A percentile compares a stretch with the other conserved stretches of the same genome.
phyloP scores from a whole-genome alignment of 2,329 filamentous ascomycete species.

The Keithomyces neogunnii region DNA sequence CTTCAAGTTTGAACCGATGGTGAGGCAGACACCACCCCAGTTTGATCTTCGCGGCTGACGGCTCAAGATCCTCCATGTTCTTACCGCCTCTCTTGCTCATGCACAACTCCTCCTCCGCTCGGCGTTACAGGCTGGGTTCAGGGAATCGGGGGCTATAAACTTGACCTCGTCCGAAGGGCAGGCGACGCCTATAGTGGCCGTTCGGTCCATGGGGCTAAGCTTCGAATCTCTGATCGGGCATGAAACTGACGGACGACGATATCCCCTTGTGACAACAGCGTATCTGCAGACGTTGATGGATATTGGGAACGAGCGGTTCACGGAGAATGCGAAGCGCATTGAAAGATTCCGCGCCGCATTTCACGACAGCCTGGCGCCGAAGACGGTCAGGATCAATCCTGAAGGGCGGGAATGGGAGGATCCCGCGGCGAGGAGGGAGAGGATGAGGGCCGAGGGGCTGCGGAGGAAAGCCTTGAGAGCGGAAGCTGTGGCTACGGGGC shows the following conservation, averaged over 20 bases:
- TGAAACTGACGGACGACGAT: conserved; percentile 26
- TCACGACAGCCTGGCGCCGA: conserved; percentile 16
- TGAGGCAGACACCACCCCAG: conserved; percentile 38
- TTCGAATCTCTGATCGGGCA: conserved; percentile 75
- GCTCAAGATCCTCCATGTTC: conserved; percentile 74
- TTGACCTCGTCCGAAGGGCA: conserved; percentile 32
- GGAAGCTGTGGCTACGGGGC: conserved; percentile 1
- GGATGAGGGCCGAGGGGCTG: conserved; percentile 52
- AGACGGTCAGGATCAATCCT: conserved; percentile 17
- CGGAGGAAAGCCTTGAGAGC: conserved; percentile 35
- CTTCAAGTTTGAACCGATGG: conserved; percentile 94
- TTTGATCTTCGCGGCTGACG: not conserved
- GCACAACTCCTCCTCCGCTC: conserved; percentile 70
- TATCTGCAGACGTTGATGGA: conserved; percentile 61
- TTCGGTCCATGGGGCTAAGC: conserved; percentile 73
- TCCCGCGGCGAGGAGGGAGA: conserved; percentile 38
- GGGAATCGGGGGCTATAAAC: conserved; percentile 80
- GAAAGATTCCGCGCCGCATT: conserved; percentile 52
- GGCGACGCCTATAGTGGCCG: conserved; percentile 65
- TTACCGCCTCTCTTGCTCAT: conserved; percentile 65
- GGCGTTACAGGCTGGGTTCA: conserved; percentile 74
- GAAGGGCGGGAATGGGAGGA: conserved; percentile 47
- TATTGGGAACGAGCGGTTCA: conserved; percentile 68
- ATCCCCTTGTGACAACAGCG: conserved; percentile 49
- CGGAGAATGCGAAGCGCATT: conserved; percentile 59